phyloP scores from a whole-genome alignment of 1,284 basidiomycete species.

The Trametes pubescens region DNA sequence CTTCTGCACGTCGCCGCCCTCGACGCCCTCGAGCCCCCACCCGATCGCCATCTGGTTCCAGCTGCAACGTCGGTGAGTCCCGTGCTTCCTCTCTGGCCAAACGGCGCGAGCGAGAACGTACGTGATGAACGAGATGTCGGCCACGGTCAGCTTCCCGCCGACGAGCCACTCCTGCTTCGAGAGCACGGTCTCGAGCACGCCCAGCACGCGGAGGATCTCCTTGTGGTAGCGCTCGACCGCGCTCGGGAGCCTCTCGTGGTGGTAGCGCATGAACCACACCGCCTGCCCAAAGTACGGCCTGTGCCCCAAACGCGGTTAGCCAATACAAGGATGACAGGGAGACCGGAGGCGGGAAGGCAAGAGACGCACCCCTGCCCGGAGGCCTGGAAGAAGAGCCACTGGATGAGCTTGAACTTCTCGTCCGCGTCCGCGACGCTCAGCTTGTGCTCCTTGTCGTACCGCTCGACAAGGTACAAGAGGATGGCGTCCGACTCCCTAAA shows the following conservation, averaged over 20 bases:
- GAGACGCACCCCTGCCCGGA: slow-evolving; percentile 39
- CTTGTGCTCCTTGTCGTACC: slow-evolving; percentile 44
- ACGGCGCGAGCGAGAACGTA: not conserved
- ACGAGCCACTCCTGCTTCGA: slow-evolving; percentile 23
- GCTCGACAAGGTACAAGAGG: slow-evolving; percentile 42
- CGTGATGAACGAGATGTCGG: slow-evolving; percentile 29
- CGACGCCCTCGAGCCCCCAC: slow-evolving; percentile 4
- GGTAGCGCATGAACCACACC: slow-evolving; percentile 37
- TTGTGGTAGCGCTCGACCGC: slow-evolving; percentile 42
- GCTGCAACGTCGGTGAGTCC: not conserved
- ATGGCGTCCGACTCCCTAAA: slow-evolving; percentile 46
- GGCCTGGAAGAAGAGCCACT: slow-evolving; percentile 43
- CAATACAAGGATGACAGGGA: no score
- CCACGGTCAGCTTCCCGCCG: slow-evolving; percentile 30
- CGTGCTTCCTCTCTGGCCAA: no score
- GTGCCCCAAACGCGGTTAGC: not conserved
- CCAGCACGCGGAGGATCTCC: slow-evolving; percentile 41
- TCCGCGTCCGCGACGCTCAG: slow-evolving; percentile 36
- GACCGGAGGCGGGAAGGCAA: not conserved
- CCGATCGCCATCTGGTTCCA: slow-evolving; percentile 13
- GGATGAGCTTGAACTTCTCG: slow-evolving; percentile 32
- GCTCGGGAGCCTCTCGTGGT: slow-evolving; percentile 35
- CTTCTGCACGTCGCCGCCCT: slow-evolving; percentile 15
- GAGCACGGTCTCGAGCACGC: slow-evolving; percentile 41
- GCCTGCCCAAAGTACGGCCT: slow-evolving; percentile 35